A percentile compares a stretch with the other conserved stretches of the same genome.
Conservation (phyloP, 1,284 basidiomycete species). For the Microbotryum lychnidis-dioicae region DNA sequence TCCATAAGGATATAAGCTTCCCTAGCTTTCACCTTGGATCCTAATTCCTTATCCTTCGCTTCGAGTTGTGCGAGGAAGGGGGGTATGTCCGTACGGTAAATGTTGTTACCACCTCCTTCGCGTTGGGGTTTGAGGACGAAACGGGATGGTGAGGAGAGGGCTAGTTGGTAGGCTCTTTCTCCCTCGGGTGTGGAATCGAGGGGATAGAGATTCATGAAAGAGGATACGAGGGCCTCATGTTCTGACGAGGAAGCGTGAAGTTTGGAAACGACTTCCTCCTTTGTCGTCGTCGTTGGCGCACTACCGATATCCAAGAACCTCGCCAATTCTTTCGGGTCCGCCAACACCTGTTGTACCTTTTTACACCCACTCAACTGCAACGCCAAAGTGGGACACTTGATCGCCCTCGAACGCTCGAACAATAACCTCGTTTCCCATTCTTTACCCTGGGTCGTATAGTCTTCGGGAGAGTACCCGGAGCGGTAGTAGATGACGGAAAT, state of each 20-base stretch:
- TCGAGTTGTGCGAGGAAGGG: conserved; percentile 59
- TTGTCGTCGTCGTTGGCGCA: neutral
- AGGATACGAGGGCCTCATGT: conserved; percentile 50
- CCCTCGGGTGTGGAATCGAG: conserved; percentile 43
- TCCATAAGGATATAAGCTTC: conserved; percentile 90
- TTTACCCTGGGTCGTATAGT: conserved; percentile 55
- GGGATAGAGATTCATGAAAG: conserved; percentile 66
- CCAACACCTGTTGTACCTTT: conserved; percentile 87
- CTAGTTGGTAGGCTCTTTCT: conserved; percentile 49
- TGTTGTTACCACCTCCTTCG: conserved; percentile 94
- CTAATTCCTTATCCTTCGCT: conserved; percentile 45
- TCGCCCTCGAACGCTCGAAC: conserved; percentile 70
- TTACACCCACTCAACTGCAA: conserved; percentile 92
- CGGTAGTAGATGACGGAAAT: conserved; percentile 82
- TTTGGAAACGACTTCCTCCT: no score
- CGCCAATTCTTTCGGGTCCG: conserved; percentile 64
- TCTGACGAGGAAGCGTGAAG: no score
- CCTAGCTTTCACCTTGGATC: conserved; percentile 25
- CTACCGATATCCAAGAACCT: conserved; percentile 46
- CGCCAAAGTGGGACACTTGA: conserved; percentile 86
- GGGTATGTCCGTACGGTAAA: conserved; percentile 79
- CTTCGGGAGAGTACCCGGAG: conserved; percentile 75
- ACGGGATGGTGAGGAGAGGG: conserved; percentile 47
- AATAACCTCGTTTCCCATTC: conserved; percentile 63
- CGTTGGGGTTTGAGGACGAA: conserved; percentile 92